These are phyloP conservation scores for Pyrenochaeta sp. DNA, from an alignment of 2,329 filamentous ascomycete genomes.

Conservation along the genomic window DNA sequence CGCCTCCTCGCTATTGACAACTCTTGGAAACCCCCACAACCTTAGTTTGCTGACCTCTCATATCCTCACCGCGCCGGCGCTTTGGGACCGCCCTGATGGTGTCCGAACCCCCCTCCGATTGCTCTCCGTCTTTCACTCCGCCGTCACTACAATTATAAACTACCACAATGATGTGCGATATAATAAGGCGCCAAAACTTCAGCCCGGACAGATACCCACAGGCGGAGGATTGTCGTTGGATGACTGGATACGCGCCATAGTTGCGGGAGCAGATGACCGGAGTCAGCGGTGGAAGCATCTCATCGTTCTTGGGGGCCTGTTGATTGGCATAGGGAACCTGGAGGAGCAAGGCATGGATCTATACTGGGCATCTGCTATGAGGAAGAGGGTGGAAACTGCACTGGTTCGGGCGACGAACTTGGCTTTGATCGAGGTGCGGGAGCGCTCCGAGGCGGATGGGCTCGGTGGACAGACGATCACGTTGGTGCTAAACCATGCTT, in stretches of 20 bases:
- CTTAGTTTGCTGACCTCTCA: slow-evolving; percentile 76
- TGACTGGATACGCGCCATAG: slow-evolving; percentile 67
- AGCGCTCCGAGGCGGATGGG: slow-evolving; percentile 61
- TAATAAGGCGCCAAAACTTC: slow-evolving; percentile 34
- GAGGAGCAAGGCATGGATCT: slow-evolving; percentile 62
- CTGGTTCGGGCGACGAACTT: slow-evolving; percentile 79
- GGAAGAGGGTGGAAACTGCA: slow-evolving; percentile 74
- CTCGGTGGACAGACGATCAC: slow-evolving; percentile 62
- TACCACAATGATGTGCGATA: slow-evolving; percentile 52
- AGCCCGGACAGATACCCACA: slow-evolving; percentile 41
- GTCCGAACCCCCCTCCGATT: slow-evolving; percentile 70
- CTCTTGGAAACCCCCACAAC: slow-evolving; percentile 78
- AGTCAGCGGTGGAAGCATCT: slow-evolving; percentile 82
- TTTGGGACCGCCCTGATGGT: slow-evolving; percentile 72
- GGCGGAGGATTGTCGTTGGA: slow-evolving; percentile 61
- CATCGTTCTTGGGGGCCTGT: slow-evolving; percentile 78
- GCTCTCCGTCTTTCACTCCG: slow-evolving; percentile 76
- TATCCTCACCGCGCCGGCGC: slow-evolving; percentile 73
- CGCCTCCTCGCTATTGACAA: slow-evolving; percentile 72
- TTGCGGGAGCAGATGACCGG: slow-evolving; percentile 67
- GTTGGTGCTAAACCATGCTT: slow-evolving; percentile 78
- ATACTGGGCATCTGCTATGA: slow-evolving; percentile 68
- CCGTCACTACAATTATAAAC: slow-evolving; percentile 64
- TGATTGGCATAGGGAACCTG: slow-evolving; percentile 72
- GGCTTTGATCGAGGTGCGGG: slow-evolving; percentile 68